Base-by-base conservation (phyloP, 2,329 filamentous ascomycete genomes). In the Aureobasidium sp. region DNA sequence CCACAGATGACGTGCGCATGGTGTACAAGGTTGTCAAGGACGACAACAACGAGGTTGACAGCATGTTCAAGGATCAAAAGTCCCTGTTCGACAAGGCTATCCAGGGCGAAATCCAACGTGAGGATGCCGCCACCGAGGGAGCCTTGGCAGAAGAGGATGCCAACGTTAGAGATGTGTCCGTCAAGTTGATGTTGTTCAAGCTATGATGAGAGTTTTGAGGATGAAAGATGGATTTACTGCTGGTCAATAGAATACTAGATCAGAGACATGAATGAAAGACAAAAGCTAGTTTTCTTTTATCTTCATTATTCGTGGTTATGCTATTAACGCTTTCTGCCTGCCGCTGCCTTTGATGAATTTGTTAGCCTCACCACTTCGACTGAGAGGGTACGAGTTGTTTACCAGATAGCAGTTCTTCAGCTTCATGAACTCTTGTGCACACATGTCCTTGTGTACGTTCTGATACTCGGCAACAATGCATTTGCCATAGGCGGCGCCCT, bases 1-100 rank as follows among this genome's bases (percentile, higher is more conserved):
- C 92, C 1, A 97, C 93, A 0, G 94, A 99, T 71, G 94, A 97
- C 71, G 87, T 99, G 65, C 90, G 88, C 77, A 96, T 99, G 89
- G 89, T 95, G 74, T 97, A 96, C 77, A 82, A 82, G 63, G 85
- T 97, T 5, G 64, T 65, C 34, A 67, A 69, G 46, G 92, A 96
- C 71, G 65, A 66, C n/a, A 65, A 59, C 27, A 63, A 67, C 43
- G 67, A 65, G 41, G 65, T 75, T 13, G 72, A 73, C 50, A 70
- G 71, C 44, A 73, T 73, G 72, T 73, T 75, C 62, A 65, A 63
- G 41, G 65, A 68, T 55, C 72, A 74, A 61, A 68, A 67, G 57
- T 67, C 65, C 0, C 67, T 71, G n/a, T 74, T 75, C 59, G 67
- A 65, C 26, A 74, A 74, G 66, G 72, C 74, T n/a, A 74, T 82